Conservation (phyloP, 2,329 filamentous ascomycete genomes). For the Phyllachora maydis region DNA sequence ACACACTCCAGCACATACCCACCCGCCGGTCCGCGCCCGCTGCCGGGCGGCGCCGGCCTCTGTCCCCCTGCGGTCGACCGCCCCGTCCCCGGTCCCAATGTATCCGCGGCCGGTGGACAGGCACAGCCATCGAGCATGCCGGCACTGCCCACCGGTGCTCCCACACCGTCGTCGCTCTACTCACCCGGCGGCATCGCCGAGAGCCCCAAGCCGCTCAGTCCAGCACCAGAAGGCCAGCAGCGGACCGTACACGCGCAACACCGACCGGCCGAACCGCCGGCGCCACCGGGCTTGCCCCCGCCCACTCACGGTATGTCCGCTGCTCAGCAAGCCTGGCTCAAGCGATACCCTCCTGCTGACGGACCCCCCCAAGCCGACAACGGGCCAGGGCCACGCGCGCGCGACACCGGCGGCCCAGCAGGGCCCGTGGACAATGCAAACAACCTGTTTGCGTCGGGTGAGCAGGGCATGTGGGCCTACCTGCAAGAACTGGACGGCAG, state of each 20-base stretch:
- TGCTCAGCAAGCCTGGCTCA: slow-evolving; percentile 9
- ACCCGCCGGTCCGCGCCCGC: slow-evolving; percentile 34
- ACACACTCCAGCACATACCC: slow-evolving; percentile 64
- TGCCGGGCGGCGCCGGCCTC: slow-evolving; percentile 31
- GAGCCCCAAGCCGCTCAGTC: slow-evolving; percentile 68
- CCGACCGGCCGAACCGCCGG: slow-evolving; percentile 5
- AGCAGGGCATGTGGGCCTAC: slow-evolving; percentile 50
- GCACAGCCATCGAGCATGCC: slow-evolving; percentile 29
- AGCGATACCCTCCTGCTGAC: slow-evolving; percentile 10
- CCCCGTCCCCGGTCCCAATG: slow-evolving; percentile 29
- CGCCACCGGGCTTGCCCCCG: too few species aligned
- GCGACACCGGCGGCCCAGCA: too few species aligned
- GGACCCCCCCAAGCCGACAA: slow-evolving; percentile 18
- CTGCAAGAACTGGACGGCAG: slow-evolving; percentile 48
- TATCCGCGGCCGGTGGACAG: slow-evolving; percentile 27
- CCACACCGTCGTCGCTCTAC: slow-evolving; percentile 41
- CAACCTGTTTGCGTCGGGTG: slow-evolving; percentile 42
- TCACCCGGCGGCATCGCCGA: slow-evolving; percentile 59
- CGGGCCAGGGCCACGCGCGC: slow-evolving; percentile 1
- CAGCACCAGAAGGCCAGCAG: slow-evolving; percentile 35
- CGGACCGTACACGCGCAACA: slow-evolving; percentile 46
- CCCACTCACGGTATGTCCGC: slow-evolving; percentile 13
- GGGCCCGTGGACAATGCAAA: too few species aligned
- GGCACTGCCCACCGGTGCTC: slow-evolving; percentile 22
- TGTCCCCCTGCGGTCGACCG: slow-evolving; percentile 42